Conservation (phyloP, 148 eudicot species). For the Oxyria digyna region DNA sequence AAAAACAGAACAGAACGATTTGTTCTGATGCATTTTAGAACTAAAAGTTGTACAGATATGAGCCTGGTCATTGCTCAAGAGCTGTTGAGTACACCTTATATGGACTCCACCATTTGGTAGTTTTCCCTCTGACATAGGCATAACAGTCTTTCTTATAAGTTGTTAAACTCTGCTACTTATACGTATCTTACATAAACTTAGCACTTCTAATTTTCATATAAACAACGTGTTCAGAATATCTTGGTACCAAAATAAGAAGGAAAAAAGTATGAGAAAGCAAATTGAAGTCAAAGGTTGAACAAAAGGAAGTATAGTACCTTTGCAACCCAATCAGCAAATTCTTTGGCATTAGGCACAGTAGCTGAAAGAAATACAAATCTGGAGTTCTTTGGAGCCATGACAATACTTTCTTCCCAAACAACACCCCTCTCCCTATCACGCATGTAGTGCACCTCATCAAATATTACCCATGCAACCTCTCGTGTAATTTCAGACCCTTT, state of each 20-base stretch:
- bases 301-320: slow-evolving; percentile 72
- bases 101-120: background rate
- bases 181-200: background rate
- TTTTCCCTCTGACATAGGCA: too few species aligned
- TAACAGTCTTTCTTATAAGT: background rate
- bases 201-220: background rate
- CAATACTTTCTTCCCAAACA: slow-evolving; percentile 99
- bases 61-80: background rate
- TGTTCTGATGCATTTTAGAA: background rate
- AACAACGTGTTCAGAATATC: background rate
- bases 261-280: background rate
- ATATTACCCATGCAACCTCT: slow-evolving; percentile 97
- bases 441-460: slow-evolving; percentile 99
- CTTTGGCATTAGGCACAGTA: slow-evolving; percentile 98
- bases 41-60: background rate
- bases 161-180: background rate
- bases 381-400: slow-evolving; percentile 97
- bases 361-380: slow-evolving; percentile 95
- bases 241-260: background rate
- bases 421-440: slow-evolving; percentile 98
- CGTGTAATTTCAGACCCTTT: slow-evolving; percentile 85
- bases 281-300: background rate
- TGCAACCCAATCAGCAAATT: slow-evolving; percentile 99
- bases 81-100: background rate
- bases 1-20: too few species aligned